A percentile compares a stretch with the other conserved stretches of the same genome.
Evolutionary conservation across 73 alveolate species (phyloP).

Genomic region (Paramecium sonneborni): DNA sequence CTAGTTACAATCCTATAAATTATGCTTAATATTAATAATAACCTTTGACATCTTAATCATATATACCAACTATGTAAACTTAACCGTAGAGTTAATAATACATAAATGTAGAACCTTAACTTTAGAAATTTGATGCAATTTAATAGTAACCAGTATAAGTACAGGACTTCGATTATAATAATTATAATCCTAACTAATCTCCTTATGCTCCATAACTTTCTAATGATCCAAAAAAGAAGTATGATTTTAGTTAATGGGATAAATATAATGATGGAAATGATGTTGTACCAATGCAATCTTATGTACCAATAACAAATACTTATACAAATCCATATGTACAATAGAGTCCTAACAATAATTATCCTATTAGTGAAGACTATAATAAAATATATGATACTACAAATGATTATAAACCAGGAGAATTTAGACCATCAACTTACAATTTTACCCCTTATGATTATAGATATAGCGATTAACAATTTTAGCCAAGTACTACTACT

Average conservation of each 20-base stretch:
- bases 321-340: neutral
- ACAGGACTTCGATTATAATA: neutral
- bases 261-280: slow-evolving; percentile 30
- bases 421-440: neutral
- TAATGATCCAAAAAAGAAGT: slow-evolving; percentile 38
- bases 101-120: neutral
- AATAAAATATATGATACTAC: neutral
- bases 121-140: neutral
- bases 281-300: neutral
- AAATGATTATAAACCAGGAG: slow-evolving; percentile 39
- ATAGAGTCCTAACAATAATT: neutral
- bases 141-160: neutral
- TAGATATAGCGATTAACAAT: slow-evolving; percentile 8
- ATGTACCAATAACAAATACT: neutral
- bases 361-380: neutral
- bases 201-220: neutral
- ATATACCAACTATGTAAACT: neutral
- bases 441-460: slow-evolving; percentile 17
- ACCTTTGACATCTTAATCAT: neutral
- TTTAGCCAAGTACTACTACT: neutral
- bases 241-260: slow-evolving; percentile 59
- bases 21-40: neutral
- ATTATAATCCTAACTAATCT: neutral
- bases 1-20: slow-evolving; percentile 1
- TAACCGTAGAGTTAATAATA: neutral